These are phyloP conservation scores for Penicillium sp. DNA, from an alignment of 2,329 filamentous ascomycete genomes.

Conservation along the genomic window DNA sequence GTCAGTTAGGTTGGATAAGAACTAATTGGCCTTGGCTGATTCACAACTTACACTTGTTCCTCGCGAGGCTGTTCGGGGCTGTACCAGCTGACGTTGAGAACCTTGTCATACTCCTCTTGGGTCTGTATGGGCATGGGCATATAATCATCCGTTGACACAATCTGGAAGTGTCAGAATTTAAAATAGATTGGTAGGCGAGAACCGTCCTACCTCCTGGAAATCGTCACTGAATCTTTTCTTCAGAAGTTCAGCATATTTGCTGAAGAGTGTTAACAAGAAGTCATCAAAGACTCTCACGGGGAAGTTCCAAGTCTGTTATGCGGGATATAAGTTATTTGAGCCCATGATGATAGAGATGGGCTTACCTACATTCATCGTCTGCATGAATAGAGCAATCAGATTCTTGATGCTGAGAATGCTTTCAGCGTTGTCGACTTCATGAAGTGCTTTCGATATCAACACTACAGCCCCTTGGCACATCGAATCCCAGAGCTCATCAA, in stretches of 20 bases:
- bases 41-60: constrained; percentile 64
- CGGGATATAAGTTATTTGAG: constrained; percentile 7
- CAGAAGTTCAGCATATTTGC: constrained; percentile 88
- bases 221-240: constrained; percentile 92
- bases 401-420: constrained; percentile 92
- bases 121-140: constrained; percentile 99
- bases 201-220: constrained; percentile 72
- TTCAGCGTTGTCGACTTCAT: constrained; percentile 81
- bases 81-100: constrained; percentile 96
- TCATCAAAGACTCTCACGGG: constrained; percentile 76
- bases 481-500: constrained; percentile 98
- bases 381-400: constrained; percentile 87
- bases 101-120: constrained; percentile 87
- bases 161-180: constrained; percentile 38
- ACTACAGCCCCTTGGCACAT: constrained; percentile 87
- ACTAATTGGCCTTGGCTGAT: background rate
- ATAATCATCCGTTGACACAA: constrained; percentile 90
- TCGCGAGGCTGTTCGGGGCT: constrained; percentile 74
- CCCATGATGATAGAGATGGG: background rate
- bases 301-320: constrained; percentile 78
- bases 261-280: constrained; percentile 83
- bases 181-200: background rate
- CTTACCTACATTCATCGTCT: constrained; percentile 83
- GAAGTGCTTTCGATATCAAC: constrained; percentile 75
- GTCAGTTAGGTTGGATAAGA: background rate